phyloP scores from a whole-genome alignment of 495 filamentous ascomycete species.

The Penicillium silybi region DNA sequence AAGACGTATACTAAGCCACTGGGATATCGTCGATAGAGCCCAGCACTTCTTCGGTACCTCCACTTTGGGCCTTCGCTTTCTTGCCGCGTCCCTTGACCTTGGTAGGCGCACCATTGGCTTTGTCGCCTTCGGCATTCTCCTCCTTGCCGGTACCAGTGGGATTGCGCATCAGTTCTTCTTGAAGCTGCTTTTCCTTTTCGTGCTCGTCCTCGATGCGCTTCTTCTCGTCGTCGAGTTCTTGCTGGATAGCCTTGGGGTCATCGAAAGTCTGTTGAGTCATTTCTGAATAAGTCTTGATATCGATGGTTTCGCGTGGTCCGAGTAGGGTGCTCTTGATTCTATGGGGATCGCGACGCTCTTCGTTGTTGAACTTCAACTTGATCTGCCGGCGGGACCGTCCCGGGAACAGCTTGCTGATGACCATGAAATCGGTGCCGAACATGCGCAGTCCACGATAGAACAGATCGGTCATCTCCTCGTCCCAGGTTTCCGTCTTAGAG shows the following conservation, averaged over 20 bases:
- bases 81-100: slow-evolving; percentile 38
- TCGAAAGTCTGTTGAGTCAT: slow-evolving; percentile 54
- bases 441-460: slow-evolving; percentile 82
- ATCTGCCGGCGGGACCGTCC: slow-evolving; percentile 70
- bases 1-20: slow-evolving; percentile 12
- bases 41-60: slow-evolving; percentile 41
- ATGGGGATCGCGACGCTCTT: slow-evolving; percentile 72
- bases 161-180: slow-evolving; percentile 49
- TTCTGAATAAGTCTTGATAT: slow-evolving; percentile 63
- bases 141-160: slow-evolving; percentile 32
- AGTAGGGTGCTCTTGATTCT: slow-evolving; percentile 67
- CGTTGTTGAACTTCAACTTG: slow-evolving; percentile 89
- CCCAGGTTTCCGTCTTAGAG: slow-evolving; percentile 71
- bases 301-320: slow-evolving; percentile 54
- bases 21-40: slow-evolving; percentile 39
- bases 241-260: slow-evolving; percentile 52
- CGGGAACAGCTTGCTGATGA: slow-evolving; percentile 80
- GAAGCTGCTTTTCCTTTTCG: slow-evolving; percentile 53
- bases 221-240: slow-evolving; percentile 69
- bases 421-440: slow-evolving; percentile 92
- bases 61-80: slow-evolving; percentile 26
- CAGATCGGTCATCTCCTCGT: slow-evolving; percentile 66
- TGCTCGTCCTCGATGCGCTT: slow-evolving; percentile 62
- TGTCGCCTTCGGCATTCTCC: slow-evolving; percentile 35
- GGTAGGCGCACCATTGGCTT: slow-evolving; percentile 27